Conservation (phyloP, 1,284 basidiomycete species). For the Ustilago cynodontis region DNA sequence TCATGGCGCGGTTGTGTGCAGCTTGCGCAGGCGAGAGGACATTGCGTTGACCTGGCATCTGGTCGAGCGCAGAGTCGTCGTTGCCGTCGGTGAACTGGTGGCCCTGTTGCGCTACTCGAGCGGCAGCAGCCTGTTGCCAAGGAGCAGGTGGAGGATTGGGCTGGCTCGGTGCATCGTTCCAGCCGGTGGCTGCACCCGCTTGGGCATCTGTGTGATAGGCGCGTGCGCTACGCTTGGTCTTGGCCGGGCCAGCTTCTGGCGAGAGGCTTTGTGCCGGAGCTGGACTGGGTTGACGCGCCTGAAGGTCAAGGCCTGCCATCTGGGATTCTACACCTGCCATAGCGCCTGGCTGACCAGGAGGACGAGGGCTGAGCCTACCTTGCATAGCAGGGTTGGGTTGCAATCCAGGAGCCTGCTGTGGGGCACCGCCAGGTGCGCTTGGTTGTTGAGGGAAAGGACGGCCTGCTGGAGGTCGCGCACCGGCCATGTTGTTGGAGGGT, state of each 20-base stretch:
- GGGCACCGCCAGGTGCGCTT: conserved; percentile 4
- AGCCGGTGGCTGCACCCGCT: conserved; percentile 42
- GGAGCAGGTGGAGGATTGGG: conserved; percentile 58
- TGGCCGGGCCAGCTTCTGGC: conserved; percentile 49
- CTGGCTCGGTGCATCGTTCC: conserved; percentile 63
- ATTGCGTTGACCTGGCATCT: conserved; percentile 67
- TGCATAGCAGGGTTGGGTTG: conserved; percentile 28
- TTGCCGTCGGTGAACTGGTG: conserved; percentile 41
- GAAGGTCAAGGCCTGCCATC: conserved; percentile 52
- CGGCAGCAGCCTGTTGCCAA: conserved; percentile 66
- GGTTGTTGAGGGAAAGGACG: conserved; percentile 39
- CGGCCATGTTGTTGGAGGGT: conserved; percentile 24
- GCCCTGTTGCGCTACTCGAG: conserved; percentile 54
- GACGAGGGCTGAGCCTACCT: conserved; percentile 43
- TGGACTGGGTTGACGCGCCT: conserved; percentile 33
- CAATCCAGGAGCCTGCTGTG: conserved; percentile 17
- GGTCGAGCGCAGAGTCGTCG: conserved; percentile 63
- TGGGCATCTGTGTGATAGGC: conserved; percentile 68
- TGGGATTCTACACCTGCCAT: conserved; percentile 35
- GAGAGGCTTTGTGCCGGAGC: conserved; percentile 15
- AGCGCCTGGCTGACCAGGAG: conserved; percentile 27
- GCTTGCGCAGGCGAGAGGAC: conserved; percentile 61
- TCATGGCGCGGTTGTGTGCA: conserved; percentile 61
- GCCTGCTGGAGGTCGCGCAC: conserved; percentile 26
- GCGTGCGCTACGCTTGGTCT: conserved; percentile 66